Base-by-base conservation (phyloP, 2,329 filamentous ascomycete genomes). In the Sclerotinia trifoliorum region DNA sequence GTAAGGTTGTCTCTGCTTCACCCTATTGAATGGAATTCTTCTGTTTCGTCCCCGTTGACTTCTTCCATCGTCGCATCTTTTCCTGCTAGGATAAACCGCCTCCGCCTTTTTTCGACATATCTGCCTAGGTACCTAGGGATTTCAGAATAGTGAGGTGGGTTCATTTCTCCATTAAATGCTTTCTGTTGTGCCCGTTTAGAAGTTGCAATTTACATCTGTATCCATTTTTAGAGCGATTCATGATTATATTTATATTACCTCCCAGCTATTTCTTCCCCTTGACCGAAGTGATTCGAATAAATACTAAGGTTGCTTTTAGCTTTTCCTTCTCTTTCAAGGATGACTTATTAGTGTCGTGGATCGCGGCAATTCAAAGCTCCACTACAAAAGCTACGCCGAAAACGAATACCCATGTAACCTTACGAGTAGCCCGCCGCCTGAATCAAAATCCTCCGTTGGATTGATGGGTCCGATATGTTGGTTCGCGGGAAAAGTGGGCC, bases 351-450 rank as follows among this genome's bases (percentile, higher is more conserved):
- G 15, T 1, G 26, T 26, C 10, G 35, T 42, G 21, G 39, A 58
- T 58, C 55, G 44, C n/a, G 55, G 55, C 55, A 58, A n/a, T 58
- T 58, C 8, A 3, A 19, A 26, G 35, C 55, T 58, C 55, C 54
- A 57, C 54, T 35, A 1, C 13, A 24, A 55, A 55, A 11, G 2
- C 56, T 24, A 58, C 35, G 11, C 24, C 39, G 19, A 44, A 56
- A 56, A 39, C 8, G 35, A 39, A 35, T 39, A 39, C 10, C 2
- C 35, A 39, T 13, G 11, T 39, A 39, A 35, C 35, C 35, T 35
- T 35, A 29, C 29, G 29, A 29, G 29, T 29, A 35, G 8, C 35
- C 35, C 35, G 35, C 35, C 8, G 35, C 35, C 35, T 35, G 35
- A 10, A 35, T 35, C 32, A 35, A 35, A 35, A 35, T 35, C 52